Conservation (phyloP, 1,284 basidiomycete species). For the Microbotryum violaceum region DNA sequence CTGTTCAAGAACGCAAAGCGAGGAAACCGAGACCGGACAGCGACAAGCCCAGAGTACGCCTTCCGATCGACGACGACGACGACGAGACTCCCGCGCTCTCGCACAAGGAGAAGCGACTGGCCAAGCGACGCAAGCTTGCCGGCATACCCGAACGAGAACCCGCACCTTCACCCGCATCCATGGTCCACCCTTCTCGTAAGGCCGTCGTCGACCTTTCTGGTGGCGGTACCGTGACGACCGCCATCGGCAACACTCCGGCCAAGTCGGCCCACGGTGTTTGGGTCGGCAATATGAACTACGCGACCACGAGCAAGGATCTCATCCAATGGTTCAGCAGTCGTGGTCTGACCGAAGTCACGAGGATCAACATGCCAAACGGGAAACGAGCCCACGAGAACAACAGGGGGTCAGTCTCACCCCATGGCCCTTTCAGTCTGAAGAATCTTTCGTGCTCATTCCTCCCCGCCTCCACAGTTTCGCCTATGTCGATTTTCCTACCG, state of each 20-base stretch:
- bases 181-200: neutral
- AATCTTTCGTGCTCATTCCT: neutral
- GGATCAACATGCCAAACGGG: constrained; percentile 50
- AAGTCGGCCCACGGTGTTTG: constrained; percentile 51
- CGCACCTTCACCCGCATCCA: neutral
- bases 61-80: neutral
- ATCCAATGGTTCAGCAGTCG: constrained; percentile 27
- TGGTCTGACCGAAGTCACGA: constrained; percentile 42
- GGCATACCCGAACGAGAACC: constrained; percentile 10
- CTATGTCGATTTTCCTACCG: constrained; percentile 83
- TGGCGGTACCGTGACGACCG: constrained; percentile 15
- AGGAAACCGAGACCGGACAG: neutral
- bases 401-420: constrained; percentile 42
- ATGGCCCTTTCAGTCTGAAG: constrained; percentile 26
- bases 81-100: constrained; percentile 21
- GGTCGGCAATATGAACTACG: constrained; percentile 91
- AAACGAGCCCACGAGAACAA: constrained; percentile 46
- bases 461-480: constrained; percentile 60
- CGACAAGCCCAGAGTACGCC: neutral
- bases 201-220: neutral
- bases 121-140: constrained; percentile 28
- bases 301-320: constrained; percentile 51
- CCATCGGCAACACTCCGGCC: constrained; percentile 26
- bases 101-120: constrained; percentile 32
- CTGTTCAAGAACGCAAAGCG: neutral